A percentile compares a stretch with the other conserved stretches of the same genome.
These are phyloP conservation scores for Picochlorum sp. DNA, from an alignment of 139 green algal genomes.

Conservation along the genomic window DNA sequence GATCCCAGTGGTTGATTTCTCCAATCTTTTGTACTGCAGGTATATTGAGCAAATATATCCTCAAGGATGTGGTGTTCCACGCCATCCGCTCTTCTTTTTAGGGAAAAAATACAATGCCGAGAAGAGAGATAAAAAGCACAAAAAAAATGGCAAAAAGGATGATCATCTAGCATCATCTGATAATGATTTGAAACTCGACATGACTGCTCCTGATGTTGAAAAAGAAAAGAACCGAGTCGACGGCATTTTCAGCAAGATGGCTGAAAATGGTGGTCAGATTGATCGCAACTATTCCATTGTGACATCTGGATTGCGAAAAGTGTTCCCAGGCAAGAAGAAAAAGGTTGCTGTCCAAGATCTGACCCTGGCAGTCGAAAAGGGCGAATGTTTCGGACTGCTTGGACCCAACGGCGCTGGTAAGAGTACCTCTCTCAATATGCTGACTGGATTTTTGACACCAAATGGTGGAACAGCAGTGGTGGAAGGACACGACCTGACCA, in stretches of 20 bases:
- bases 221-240: slow-evolving; percentile 33
- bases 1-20: too few species aligned
- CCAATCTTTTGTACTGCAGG: too few species aligned
- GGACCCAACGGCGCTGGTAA: slow-evolving; percentile 51
- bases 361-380: slow-evolving; percentile 55
- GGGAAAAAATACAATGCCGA: slow-evolving; percentile 12
- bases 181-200: slow-evolving; percentile 9
- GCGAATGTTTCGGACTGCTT: slow-evolving; percentile 77
- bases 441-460: slow-evolving; percentile 33
- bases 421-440: slow-evolving; percentile 29
- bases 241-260: not conserved
- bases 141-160: not conserved
- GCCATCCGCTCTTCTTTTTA: slow-evolving; percentile 90
- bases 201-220: slow-evolving; percentile 35
- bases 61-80: slow-evolving; percentile 57
- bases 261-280: not conserved
- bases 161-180: not conserved
- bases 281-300: slow-evolving; percentile 43
- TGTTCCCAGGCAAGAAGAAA: slow-evolving; percentile 43
- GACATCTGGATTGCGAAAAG: slow-evolving; percentile 61
- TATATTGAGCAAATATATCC: slow-evolving; percentile 72
- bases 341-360: slow-evolving; percentile 52
- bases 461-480: slow-evolving; percentile 51
- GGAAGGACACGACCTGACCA: slow-evolving; percentile 56
- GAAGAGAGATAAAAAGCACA: not conserved